These are phyloP conservation scores for Mycogone perniciosa DNA, from an alignment of 2,329 filamentous ascomycete genomes.

Conservation along the genomic window DNA sequence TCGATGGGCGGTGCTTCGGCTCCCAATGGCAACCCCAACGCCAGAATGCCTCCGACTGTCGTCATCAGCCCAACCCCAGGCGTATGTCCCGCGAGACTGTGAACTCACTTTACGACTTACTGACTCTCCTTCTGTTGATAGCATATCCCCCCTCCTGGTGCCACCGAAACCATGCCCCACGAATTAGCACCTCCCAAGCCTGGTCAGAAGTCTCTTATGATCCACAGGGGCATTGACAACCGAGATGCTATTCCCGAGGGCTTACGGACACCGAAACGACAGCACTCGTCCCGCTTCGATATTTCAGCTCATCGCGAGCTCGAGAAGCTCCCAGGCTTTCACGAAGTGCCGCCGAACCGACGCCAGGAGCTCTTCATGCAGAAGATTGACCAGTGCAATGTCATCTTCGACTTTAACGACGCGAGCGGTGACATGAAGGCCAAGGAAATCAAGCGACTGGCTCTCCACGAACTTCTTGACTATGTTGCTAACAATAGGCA, in stretches of 20 bases:
- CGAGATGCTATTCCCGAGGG: conserved; percentile 90
- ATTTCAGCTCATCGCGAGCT: conserved; percentile 95
- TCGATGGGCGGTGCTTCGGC: conserved; percentile 28
- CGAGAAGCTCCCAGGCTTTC: conserved; percentile 95
- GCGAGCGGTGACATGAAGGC: conserved; percentile 98
- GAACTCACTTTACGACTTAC: conserved; percentile 15
- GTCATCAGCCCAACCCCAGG: conserved; percentile 92
- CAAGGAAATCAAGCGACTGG: conserved; percentile 97
- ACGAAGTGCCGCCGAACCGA: conserved; percentile 91
- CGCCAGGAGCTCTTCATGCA: conserved; percentile 98
- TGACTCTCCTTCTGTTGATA: conserved; percentile 12
- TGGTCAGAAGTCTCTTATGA: conserved; percentile 78
- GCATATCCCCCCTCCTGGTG: conserved; percentile 89
- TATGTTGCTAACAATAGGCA: conserved; percentile 98
- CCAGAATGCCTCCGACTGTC: conserved; percentile 69
- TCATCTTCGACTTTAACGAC: conserved; percentile 99
- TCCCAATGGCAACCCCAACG: conserved; percentile 29
- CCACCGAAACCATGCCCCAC: conserved; percentile 95
- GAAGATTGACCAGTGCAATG: conserved; percentile 99
- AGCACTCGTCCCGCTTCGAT: conserved; percentile 96
- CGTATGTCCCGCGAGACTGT: conserved; percentile 46
- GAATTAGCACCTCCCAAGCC: conserved; percentile 92
- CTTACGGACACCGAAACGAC: conserved; percentile 87
- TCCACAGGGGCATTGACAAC: conserved; percentile 80
- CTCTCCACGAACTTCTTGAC: conserved; percentile 90